A percentile compares a stretch with the other conserved stretches of the same genome.
Conservation (phyloP, 2,329 filamentous ascomycete species). For the Aspergillus candidus region DNA sequence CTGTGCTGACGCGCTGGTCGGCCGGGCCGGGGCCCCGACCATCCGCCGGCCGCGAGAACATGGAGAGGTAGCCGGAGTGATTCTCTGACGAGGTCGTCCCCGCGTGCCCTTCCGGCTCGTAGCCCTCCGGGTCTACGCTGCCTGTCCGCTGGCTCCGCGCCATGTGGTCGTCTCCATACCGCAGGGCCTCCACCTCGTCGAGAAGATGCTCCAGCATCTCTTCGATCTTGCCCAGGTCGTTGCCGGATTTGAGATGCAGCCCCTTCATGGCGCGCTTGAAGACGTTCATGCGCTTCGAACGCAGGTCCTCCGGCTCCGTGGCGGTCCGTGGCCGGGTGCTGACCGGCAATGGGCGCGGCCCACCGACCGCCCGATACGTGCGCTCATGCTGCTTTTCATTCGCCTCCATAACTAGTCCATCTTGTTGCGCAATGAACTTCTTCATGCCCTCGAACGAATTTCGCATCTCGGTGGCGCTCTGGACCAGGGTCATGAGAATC, state of each 20-base stretch:
- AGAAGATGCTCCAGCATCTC: conserved; percentile 89
- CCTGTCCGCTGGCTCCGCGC: conserved; percentile 28
- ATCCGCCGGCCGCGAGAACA: conserved; percentile 43
- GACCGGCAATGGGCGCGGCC: conserved; percentile 75
- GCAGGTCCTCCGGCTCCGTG: conserved; percentile 52
- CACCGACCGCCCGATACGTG: conserved; percentile 75
- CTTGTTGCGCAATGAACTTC: conserved; percentile 81
- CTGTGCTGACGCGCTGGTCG: conserved; percentile 82
- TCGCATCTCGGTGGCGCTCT: conserved; percentile 93
- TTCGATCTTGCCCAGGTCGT: conserved; percentile 81
- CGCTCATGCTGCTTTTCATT: conserved; percentile 85
- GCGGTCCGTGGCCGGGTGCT: conserved; percentile 46
- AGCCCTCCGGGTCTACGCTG: conserved; percentile 65
- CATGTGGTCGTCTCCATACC: conserved; percentile 44
- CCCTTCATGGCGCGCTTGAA: conserved; percentile 91
- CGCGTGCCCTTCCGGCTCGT: conserved; percentile 76
- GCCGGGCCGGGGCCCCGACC: conserved; percentile 45
- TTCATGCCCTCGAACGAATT: conserved; percentile 95
- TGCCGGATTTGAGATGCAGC: conserved; percentile 77
- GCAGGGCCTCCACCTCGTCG: conserved; percentile 81
- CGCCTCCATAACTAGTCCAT: conserved; percentile 79
- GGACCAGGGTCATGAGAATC: conserved; percentile 87
- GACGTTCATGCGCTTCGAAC: conserved; percentile 83
- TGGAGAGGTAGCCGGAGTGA: conserved; percentile 69
- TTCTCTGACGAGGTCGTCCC: conserved; percentile 68